Base-by-base conservation (phyloP, 1,139 yeast genomes). In the Suhomyces atakaporum region DNA sequence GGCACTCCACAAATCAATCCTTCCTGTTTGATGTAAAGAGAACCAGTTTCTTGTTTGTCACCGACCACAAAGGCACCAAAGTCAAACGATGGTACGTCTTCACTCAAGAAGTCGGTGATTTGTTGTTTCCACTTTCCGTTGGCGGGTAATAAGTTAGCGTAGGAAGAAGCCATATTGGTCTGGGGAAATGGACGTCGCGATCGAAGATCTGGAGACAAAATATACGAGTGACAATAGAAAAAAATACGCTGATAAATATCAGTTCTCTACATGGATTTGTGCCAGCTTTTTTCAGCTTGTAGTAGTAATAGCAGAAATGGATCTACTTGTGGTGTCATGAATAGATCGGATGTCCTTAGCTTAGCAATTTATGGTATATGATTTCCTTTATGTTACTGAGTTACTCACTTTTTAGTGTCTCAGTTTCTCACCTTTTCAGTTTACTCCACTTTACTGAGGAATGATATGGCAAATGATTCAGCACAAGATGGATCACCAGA, bases 51-150 rank as follows among this genome's bases (percentile, higher is more conserved):
- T 7, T 50, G 54, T 36, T 74, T 81, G 42, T 75, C 73, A 5
- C 97, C 97, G n/a, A 90, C 97, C 1, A 90, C 97, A 55, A 66
- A 88, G 2, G 96, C 97, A 25, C 97, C 97, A 50, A 82, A 85
- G 59, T 90, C 97, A 54, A 90, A 90, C 0, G 95, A 81, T 1
- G 97, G 97, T 4, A 85, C 94, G 54, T 90, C 97, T 54, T 90
- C 97, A 4, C 76, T 68, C 16, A 90, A 69, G 81, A 86, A 90
- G 28, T 67, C 73, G 10, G 89, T 79, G 45, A 90, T 79, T 45
- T 82, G 83, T 38, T 75, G 75, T 56, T 80, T 87, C 97, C 97
- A 89, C 33, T 66, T 65, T 4, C 95, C 92, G 44, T 75, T 79
- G 13, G 73, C 66, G 0, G 96, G 96, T 28, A 89, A 70, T 25